Evolutionary conservation across 805 yeast species (phyloP), one percentile per base, ranked within the genome.

Genomic region (Saccharomycopsis guyanensis): DNA sequence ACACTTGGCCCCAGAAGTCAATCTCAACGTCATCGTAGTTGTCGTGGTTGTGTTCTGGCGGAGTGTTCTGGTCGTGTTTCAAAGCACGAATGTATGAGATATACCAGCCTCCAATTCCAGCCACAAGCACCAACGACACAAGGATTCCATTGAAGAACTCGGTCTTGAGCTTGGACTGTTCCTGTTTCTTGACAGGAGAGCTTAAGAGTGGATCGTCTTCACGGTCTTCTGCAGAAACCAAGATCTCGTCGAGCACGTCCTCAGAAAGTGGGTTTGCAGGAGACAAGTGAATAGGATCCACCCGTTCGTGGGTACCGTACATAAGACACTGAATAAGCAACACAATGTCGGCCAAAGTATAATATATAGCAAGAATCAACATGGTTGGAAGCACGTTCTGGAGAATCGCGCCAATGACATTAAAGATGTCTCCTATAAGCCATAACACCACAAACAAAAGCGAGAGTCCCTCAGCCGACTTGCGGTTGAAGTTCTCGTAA

Each of bases 331-430:
- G 98, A 63, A 80, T 71, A 25, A 91, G 71, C 46, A 93, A 70
- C 2, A 89, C 83, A 2, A 89, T 63, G 64, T 93, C 98, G 0
- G 97, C 97, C 19, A 83, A 62, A 0, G 97, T 89, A 62, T 93
- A 93, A 65, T 93, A 93, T 0, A 91, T 75, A 1, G 97, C 97
- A 47, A 93, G 72, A 3, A 89, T 76, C 50, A 84, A 81, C 97
- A 93, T 93, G 0, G 98, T 93, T 20, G 96, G 95, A 53, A 93
- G 69, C 1, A 91, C 88, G 10, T 88, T 86, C 64, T 93, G 97
- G 54, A 89, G 62, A 3, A 89, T 70, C 1, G 96, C 89, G 6
- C 98, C 98, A 22, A 91, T 62, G 12, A 91, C 91, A 58, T 93
- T 93, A 67, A 93, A 91, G 0, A 91, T 77, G 64, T 93, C 98